phyloP scores from a whole-genome alignment of 768 basidiomycete species.

The Lactarius deliciosus region DNA sequence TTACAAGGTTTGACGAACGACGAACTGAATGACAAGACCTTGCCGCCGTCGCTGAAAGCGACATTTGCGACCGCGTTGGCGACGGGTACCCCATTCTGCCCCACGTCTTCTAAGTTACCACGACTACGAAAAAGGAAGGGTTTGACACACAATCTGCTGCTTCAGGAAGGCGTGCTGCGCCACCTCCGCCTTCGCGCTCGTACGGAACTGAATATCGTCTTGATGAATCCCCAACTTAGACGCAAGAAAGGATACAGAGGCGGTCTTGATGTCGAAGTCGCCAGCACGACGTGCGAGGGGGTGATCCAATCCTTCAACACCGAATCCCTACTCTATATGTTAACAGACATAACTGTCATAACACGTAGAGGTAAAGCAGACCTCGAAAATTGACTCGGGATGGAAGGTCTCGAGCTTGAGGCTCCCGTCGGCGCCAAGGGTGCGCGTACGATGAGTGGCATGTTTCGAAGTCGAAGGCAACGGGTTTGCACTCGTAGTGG shows the following conservation, averaged over 20 bases:
- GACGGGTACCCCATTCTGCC: conserved; percentile 38
- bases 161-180: conserved; percentile 15
- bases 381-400: conserved; percentile 34
- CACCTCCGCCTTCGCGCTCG: conserved; percentile 26
- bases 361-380: conserved; percentile 4
- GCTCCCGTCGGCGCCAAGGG: conserved; percentile 22
- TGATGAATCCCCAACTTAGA: conserved; percentile 30
- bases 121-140: not conserved
- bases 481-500: conserved; percentile 30
- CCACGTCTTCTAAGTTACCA: not conserved
- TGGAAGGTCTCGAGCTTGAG: conserved; percentile 33
- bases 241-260: conserved; percentile 32
- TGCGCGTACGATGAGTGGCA: conserved; percentile 31
- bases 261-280: conserved; percentile 28
- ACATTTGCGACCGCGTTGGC: conserved; percentile 48
- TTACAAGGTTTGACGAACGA: conserved; percentile 48
- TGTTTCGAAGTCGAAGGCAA: conserved; percentile 29
- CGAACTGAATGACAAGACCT: conserved; percentile 45
- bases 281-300: conserved; percentile 27
- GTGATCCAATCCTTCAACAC: conserved; percentile 27
- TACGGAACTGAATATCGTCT: conserved; percentile 27
- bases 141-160: conserved; percentile 9
- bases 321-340: conserved; percentile 31
- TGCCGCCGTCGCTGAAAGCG: conserved; percentile 43
- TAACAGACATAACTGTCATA: not conserved